Base-by-base conservation (phyloP, 164 flowering plant genomes). In the Pachysandra terminalis region DNA sequence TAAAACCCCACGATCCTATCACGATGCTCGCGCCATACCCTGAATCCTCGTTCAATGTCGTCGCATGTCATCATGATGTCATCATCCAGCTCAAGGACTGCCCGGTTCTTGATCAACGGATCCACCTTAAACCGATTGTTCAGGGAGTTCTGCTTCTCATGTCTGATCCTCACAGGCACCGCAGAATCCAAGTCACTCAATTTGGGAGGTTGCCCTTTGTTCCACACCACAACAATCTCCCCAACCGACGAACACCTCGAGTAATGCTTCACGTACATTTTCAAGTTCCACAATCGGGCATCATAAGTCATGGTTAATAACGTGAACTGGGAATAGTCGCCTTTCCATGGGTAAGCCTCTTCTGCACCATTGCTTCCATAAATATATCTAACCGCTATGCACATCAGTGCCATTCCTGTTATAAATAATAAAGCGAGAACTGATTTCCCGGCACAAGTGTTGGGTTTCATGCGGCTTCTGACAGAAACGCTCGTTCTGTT, bases 31-130 rank as follows among this genome's bases (percentile, higher is more conserved):
- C 97, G 83, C 98, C 98, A 94, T 0, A 85, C 90, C 72, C 70
- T 77, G 61, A 94, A 94, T 7, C 97, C 98, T 22, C 95, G 82
- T 63, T 94, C 98, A 9, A 94, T 53, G 56, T 94, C 95, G 61
- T 87, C 88, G 61, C 98, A 94, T 5, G 83, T 80, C 97, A 91
- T 94, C 95, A 94, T 86, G 19, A 94, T 91, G 64, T 94, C 98
- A 73, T 91, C 98, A 60, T 94, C 98, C 49, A 94, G 95, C 79
- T 94, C 97, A 17, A 94, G 90, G 57, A 94, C 90, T 14, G 92
- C 95, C 23, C 87, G 73, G 19, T 88, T 94, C 61, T 82, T 82
- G 28, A 94, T 89, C 59, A 74, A 53, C 1, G 91, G 85, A 40
- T 94, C 98, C 26, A 74, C 37, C 67, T 78, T 85, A 79, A 91